Base-by-base conservation (phyloP, 495 filamentous ascomycete genomes). In the Tuber magnatum region DNA sequence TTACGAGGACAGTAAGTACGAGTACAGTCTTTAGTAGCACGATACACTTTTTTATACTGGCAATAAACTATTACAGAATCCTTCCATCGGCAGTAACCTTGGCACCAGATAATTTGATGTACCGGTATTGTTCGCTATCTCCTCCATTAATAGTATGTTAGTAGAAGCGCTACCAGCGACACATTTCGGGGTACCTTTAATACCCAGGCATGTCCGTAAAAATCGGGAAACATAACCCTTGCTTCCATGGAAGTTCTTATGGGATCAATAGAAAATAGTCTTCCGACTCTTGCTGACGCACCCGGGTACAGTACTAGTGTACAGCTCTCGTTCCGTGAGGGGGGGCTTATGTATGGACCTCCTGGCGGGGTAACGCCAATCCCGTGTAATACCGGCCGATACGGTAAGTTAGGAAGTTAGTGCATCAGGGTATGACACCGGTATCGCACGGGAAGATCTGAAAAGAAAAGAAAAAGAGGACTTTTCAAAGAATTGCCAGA, bases 391-490 rank as follows among this genome's bases (percentile, higher is more conserved):
- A 14, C 51, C 51, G n/a, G 51, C 51, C n/a, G 8, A 61, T 32
- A 61, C 51, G n/a, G 51, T 61, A 61, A 16, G 51, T 14, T 14
- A 14, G 9, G 24, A 51, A n/a, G 46, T n/a, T 51, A 51, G 28
- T 61, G 51, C 24, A 61, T 61, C 51, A 28, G 51, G 51, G n/a
- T 28, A 61, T 61, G 51, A 61, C n/a, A 61, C n/a, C 51, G 51
- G 51, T 28, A 61, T 28, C 51, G 51, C 2, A 28, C 51, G 51
- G n/a, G n/a, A 56, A 10, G 48, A n/a, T 24, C 9, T 56, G 48
- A n/a, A 56, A 12, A n/a, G 10, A 8, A 56, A 56, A 56, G n/a
- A 56, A 56, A 40, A 40, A 40, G 7, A 40, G 7, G 7, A 40
- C 10, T 14, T 3, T 2, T 28, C 51, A 28, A 61, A 61, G 51